Percentiles rank a stretch among this genome's conserved stretches.
These are phyloP conservation scores for Nicotiana paniculata DNA, from an alignment of 257 asterid genomes.

Conservation along the genomic window DNA sequence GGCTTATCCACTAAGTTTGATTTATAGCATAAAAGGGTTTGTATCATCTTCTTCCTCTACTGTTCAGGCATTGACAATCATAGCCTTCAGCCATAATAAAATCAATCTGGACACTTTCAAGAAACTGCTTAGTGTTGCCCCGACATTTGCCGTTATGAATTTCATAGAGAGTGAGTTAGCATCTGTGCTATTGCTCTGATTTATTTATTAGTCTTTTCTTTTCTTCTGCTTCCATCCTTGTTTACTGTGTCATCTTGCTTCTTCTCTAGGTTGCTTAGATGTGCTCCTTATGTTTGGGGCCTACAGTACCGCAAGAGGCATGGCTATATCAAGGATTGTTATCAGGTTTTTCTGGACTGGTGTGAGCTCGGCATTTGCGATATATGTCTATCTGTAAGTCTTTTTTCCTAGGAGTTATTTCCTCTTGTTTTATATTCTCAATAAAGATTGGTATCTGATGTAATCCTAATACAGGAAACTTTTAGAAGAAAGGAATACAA, in stretches of 20 bases:
- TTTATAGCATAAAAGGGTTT: background rate
- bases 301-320: slow-evolving; percentile 82
- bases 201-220: slow-evolving; percentile 5
- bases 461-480: slow-evolving; percentile 55
- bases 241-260: slow-evolving; percentile 17
- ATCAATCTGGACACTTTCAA: slow-evolving; percentile 65
- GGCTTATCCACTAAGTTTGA: background rate
- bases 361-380: slow-evolving; percentile 59
- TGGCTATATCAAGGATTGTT: slow-evolving; percentile 94
- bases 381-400: slow-evolving; percentile 79
- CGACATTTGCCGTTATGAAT: slow-evolving; percentile 83
- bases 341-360: slow-evolving; percentile 91
- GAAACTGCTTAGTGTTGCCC: slow-evolving; percentile 76
- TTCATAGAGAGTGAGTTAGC: slow-evolving; percentile 74
- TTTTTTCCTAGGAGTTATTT: background rate
- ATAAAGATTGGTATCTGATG: slow-evolving; percentile 21
- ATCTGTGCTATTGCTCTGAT: slow-evolving; percentile 7
- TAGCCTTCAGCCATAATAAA: slow-evolving; percentile 69
- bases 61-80: slow-evolving; percentile 68
- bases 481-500: slow-evolving; percentile 54
- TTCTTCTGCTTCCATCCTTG: slow-evolving; percentile 14
- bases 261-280: slow-evolving; percentile 67
- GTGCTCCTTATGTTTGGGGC: slow-evolving; percentile 93
- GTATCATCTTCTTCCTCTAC: slow-evolving; percentile 4
- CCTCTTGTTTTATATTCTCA: background rate